Base-by-base conservation (phyloP, 208 protist species). In the Leishmania gerbilli region DNA sequence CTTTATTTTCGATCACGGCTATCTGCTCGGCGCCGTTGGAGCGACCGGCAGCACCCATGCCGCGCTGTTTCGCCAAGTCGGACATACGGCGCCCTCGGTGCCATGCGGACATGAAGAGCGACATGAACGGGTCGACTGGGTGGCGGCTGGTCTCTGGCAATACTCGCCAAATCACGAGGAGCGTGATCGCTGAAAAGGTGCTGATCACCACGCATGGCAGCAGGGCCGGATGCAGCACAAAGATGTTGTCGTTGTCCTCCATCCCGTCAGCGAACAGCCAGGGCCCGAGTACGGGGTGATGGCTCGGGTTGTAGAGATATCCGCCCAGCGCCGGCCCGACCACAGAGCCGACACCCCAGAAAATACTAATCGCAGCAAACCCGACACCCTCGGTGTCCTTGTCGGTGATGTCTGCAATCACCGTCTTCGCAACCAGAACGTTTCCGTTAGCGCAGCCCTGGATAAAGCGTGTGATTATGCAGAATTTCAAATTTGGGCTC, bases 301-400 rank as follows among this genome's bases (percentile, higher is more conserved):
- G 84, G 56, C 79, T 82, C 11, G 91, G 91, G 75, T 94, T 87
- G 76, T 95, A 96, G 6, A 96, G 79, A 40, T 93, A 74, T 56
- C 92, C 90, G 40, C 92, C 92, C 3, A 95, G 62, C 15, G 88
- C 86, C 9, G 92, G 92, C 4, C 91, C 92, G 19, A 93, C 71
- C 31, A 95, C 77, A 65, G 87, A 90, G 45, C 92, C 91, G 34
- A 93, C 83, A 2, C 87, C 91, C 80, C 85, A 92, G 37, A 89
- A 88, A 83, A 99, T 98, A 82, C 97, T 99, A 31, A 99, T 98
- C 55, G 99, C 98, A 24, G 97, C 95, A 87, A 99, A 99, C 64
- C 98, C 98, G 76, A 88, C 83, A 13, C 90, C 89, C 80, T 92
- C 90, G 55, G 88, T 93, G 3, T 90, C 93, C 76, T 87, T 89